Evolutionary conservation across 148 eudicot species (phyloP).

Genomic region (Camellia sinensis): DNA sequence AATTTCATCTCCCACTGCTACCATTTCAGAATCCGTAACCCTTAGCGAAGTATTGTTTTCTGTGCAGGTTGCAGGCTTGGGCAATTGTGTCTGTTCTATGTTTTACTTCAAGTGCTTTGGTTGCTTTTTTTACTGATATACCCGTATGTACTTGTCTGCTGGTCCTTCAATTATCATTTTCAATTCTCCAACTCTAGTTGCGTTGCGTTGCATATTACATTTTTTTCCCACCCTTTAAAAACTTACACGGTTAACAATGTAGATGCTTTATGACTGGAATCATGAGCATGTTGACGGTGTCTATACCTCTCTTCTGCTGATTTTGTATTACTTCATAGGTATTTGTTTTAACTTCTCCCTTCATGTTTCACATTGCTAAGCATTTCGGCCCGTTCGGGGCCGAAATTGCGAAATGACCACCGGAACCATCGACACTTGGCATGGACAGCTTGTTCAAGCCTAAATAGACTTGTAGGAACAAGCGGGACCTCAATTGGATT

Average conservation of each 20-base stretch:
- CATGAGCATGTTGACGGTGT: constrained; percentile 32
- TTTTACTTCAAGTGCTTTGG: constrained; percentile 71
- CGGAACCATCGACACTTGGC: too few species aligned
- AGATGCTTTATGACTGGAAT: constrained; percentile 78
- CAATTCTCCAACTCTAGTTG: constrained; percentile 12
- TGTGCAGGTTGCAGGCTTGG: constrained; percentile 81
- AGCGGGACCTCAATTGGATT: background rate
- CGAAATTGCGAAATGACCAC: too few species aligned
- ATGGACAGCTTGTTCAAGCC: too few species aligned
- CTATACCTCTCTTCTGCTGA: constrained; percentile 50
- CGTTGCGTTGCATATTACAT: too few species aligned
- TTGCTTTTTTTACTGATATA: constrained; percentile 69
- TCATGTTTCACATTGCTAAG: background rate
- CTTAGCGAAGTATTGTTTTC: constrained; percentile 12
- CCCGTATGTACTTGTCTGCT: constrained; percentile 54
- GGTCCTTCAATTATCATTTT: constrained; percentile 1
- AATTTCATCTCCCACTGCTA: too few species aligned
- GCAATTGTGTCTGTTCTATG: constrained; percentile 71
- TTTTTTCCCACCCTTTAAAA: background rate
- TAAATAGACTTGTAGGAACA: too few species aligned
- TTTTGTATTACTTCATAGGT: constrained; percentile 82
- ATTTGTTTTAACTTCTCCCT: constrained; percentile 17
- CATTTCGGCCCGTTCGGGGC: too few species aligned
- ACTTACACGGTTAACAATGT: constrained; percentile 17
- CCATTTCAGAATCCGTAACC: background rate